Percentiles rank a stretch among this genome's conserved stretches.
phyloP scores from a whole-genome alignment of 139 green algal genomes.

The Chlamydomonas sphaeroides region DNA sequence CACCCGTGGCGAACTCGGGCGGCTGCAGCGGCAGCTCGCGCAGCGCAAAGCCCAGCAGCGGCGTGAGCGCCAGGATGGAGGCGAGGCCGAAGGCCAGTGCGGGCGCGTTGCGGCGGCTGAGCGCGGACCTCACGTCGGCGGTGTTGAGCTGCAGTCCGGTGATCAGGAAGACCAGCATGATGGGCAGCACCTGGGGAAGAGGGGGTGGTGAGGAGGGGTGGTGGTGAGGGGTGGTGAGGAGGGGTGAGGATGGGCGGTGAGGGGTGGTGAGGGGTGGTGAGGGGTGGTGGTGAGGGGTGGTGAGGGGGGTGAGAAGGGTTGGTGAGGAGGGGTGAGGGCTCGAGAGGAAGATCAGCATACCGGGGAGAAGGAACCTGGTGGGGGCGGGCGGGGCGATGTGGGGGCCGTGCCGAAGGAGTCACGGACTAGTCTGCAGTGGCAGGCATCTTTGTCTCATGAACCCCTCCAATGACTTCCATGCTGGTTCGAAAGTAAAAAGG shows the following conservation, averaged over 20 bases:
- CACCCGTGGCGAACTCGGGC: background rate
- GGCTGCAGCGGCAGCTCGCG: conserved; percentile 34
- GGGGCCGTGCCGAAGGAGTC: background rate
- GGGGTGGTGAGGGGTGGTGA: too few species aligned
- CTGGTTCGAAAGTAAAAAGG: too few species aligned
- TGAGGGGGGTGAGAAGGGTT: too few species aligned
- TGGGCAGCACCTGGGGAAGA: conserved; percentile 36
- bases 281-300: too few species aligned
- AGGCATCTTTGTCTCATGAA: background rate
- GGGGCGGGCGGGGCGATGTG: background rate
- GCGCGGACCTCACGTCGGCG: background rate
- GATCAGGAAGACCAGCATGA: conserved; percentile 65
- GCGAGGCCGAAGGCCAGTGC: conserved; percentile 56
- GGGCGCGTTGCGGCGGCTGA: background rate
- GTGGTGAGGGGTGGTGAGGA: too few species aligned
- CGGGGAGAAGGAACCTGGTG: background rate
- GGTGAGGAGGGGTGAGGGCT: background rate
- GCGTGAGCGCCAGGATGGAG: conserved; percentile 68
- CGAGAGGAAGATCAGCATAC: background rate
- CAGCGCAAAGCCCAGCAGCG: conserved; percentile 62
- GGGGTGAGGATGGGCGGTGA: background rate
- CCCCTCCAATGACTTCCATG: too few species aligned
- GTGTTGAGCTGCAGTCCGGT: conserved; percentile 68
- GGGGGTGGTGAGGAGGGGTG: too few species aligned
- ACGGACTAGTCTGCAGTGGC: background rate